These are phyloP conservation scores for Pezizomycotina sp. DNA, from an alignment of 2,329 filamentous ascomycete genomes.

Conservation along the genomic window DNA sequence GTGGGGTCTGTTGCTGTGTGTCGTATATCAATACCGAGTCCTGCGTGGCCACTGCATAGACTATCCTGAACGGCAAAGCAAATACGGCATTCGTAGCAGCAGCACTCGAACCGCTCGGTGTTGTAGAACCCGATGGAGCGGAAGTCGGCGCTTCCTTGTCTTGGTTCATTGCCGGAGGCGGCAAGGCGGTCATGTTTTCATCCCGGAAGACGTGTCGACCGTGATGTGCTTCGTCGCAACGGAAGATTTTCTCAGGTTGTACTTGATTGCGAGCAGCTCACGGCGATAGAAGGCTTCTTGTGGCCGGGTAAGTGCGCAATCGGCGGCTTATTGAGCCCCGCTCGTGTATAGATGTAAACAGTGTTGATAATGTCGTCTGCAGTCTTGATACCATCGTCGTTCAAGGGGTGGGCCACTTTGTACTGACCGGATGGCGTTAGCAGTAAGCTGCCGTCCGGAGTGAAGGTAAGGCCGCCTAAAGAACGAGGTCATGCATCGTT, in stretches of 20 bases:
- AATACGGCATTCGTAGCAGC: slow-evolving; percentile 50
- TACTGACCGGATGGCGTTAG: slow-evolving; percentile 93
- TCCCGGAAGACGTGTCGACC: slow-evolving; percentile 81
- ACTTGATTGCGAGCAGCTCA: slow-evolving; percentile 88
- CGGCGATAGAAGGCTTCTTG: slow-evolving; percentile 93
- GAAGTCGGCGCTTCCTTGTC: slow-evolving; percentile 30
- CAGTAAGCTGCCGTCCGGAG: slow-evolving; percentile 82
- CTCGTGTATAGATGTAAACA: slow-evolving; percentile 93
- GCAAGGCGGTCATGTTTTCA: slow-evolving; percentile 65
- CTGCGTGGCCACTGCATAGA: slow-evolving; percentile 93
- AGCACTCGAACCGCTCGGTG: slow-evolving; percentile 36
- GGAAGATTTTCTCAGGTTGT: slow-evolving; percentile 54
- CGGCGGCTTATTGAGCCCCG: slow-evolving; percentile 89
- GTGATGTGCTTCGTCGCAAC: slow-evolving; percentile 73
- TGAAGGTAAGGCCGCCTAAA: slow-evolving; percentile 83
- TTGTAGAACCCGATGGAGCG: slow-evolving; percentile 36
- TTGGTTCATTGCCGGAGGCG: slow-evolving; percentile 53
- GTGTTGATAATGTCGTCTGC: slow-evolving; percentile 86
- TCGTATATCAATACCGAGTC: slow-evolving; percentile 91
- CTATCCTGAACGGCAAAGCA: slow-evolving; percentile 73
- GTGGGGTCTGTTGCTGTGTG: slow-evolving; percentile 84
- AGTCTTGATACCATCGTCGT: slow-evolving; percentile 52
- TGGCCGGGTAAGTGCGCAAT: slow-evolving; percentile 89
- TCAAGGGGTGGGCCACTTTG: slow-evolving; percentile 55
- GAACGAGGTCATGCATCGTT: slow-evolving; percentile 96